Evolutionary conservation across 2,329 filamentous ascomycete species (phyloP), one percentile per base, ranked within the genome.

Genomic region (Daldinia sp.): DNA sequence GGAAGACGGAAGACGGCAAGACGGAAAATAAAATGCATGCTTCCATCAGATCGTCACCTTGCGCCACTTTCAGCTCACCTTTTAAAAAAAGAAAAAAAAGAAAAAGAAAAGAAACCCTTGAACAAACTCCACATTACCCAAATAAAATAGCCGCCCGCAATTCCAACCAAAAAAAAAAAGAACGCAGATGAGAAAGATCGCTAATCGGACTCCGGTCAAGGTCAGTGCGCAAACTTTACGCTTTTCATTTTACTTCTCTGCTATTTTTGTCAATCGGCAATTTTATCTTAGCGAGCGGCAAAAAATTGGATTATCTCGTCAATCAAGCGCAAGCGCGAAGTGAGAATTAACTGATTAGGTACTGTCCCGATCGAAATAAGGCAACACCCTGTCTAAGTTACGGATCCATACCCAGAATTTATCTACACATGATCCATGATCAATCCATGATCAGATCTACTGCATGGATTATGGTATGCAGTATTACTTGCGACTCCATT

Each of bases 281-380:
- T 34, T 54, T 48, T 41, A 50, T 32, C 17, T 60, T 63, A 37
- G 49, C 63, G 55, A 60, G 59, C 59, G 59, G 54, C 41, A 68
- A 32, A 54, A 64, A 50, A 57, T 60, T 57, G 65, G 52, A 52
- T 61, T 59, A 45, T 45, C 39, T 45, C 21, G 39, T 45, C 5
- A 66, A 63, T 66, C 67, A 73, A 72, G 70, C 69, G 69, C 70
- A 71, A 69, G 61, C 67, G 70, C 71, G 60, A 41, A 49, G 51
- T 39, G 47, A 32, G 25, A 30, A 68, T 64, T n/a, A n/a, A 62
- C 53, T 57, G 58, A n/a, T n/a, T n/a, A n/a, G n/a, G n/a, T n/a
- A n/a, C n/a, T n/a, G n/a, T n/a, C n/a, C n/a, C n/a, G n/a, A n/a
- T n/a, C n/a, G n/a, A n/a, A n/a, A n/a, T n/a, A n/a, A n/a, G n/a